phyloP scores from a whole-genome alignment of 2,329 filamentous ascomycete species.

The Aspergillus fijiensis region DNA sequence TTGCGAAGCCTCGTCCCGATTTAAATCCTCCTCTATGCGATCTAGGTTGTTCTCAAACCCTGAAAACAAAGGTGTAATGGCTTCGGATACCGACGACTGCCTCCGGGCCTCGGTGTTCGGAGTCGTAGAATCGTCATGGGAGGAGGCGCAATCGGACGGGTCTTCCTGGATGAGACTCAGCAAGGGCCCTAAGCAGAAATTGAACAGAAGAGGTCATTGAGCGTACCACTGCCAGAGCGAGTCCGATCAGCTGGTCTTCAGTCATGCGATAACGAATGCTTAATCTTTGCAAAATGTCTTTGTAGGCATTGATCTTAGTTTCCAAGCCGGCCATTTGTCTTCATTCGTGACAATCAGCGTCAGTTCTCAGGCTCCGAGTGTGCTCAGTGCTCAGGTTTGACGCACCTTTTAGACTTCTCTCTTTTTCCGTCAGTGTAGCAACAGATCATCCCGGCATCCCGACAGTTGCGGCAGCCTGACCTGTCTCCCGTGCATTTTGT shows the following conservation, averaged over 20 bases:
- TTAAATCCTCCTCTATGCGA: conserved; percentile 46
- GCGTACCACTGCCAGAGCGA: conserved; percentile 34
- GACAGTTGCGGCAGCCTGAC: conserved; percentile 45
- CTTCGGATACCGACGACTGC: not conserved
- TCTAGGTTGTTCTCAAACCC: conserved; percentile 32
- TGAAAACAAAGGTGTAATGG: not conserved
- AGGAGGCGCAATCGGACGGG: conserved; percentile 24
- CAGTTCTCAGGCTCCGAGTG: not conserved
- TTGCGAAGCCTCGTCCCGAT: conserved; percentile 37
- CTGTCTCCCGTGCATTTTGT: conserved; percentile 49
- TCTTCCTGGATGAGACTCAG: conserved; percentile 27
- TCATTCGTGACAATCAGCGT: not conserved
- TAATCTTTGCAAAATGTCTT: conserved; percentile 40
- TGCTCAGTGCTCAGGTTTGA: not conserved
- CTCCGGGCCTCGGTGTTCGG: not conserved
- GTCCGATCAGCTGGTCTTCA: conserved; percentile 37
- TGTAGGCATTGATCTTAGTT: conserved; percentile 43
- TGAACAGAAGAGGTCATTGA: not conserved
- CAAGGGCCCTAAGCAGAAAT: not conserved
- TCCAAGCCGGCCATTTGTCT: conserved; percentile 45
- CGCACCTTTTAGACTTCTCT: conserved; percentile 46
- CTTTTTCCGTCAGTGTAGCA: conserved; percentile 49
- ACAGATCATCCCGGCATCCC: conserved; percentile 45
- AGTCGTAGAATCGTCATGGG: conserved; percentile 13
- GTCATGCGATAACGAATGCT: conserved; percentile 37